Evolutionary conservation across 2,329 filamentous ascomycete species (phyloP).

Genomic region (Cryphonectria japonica): DNA sequence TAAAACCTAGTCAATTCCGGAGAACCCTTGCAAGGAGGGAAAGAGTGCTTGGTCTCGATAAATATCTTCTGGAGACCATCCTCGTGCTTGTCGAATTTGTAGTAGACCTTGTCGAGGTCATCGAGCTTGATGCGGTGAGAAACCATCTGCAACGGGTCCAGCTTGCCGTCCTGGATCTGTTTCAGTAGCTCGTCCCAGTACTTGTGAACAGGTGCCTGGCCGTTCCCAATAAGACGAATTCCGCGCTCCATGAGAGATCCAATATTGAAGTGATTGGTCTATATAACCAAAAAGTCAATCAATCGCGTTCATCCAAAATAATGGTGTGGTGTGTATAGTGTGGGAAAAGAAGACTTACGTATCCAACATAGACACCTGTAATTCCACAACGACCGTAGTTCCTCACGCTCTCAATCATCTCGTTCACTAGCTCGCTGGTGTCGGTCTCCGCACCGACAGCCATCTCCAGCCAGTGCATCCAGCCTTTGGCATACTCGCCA

Average conservation of each 20-base stretch:
- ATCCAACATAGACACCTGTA: slow-evolving; percentile 71
- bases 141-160: slow-evolving; percentile 80
- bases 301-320: too few species aligned
- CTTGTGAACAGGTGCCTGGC: slow-evolving; percentile 74
- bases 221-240: slow-evolving; percentile 74
- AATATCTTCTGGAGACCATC: slow-evolving; percentile 83
- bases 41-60: slow-evolving; percentile 61
- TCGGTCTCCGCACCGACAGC: slow-evolving; percentile 76
- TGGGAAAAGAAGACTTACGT: slow-evolving; percentile 52
- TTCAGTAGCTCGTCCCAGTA: slow-evolving; percentile 82
- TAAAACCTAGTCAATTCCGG: slow-evolving; percentile 50
- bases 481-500: slow-evolving; percentile 65
- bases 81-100: slow-evolving; percentile 62
- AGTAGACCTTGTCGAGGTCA: slow-evolving; percentile 70
- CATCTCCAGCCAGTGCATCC: slow-evolving; percentile 62
- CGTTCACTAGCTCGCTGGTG: slow-evolving; percentile 78
- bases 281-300: not conserved
- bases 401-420: slow-evolving; percentile 75
- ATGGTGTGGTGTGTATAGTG: too few species aligned
- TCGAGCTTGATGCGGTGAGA: slow-evolving; percentile 77
- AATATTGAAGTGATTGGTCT: slow-evolving; percentile 83
- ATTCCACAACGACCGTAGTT: slow-evolving; percentile 76
- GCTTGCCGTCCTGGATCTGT: slow-evolving; percentile 66
- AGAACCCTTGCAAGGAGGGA: slow-evolving; percentile 47
- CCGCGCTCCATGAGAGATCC: slow-evolving; percentile 85